These are phyloP conservation scores for Detonula confervacea DNA, from an alignment of 352 stramenopile genomes.

Conservation along the genomic window DNA sequence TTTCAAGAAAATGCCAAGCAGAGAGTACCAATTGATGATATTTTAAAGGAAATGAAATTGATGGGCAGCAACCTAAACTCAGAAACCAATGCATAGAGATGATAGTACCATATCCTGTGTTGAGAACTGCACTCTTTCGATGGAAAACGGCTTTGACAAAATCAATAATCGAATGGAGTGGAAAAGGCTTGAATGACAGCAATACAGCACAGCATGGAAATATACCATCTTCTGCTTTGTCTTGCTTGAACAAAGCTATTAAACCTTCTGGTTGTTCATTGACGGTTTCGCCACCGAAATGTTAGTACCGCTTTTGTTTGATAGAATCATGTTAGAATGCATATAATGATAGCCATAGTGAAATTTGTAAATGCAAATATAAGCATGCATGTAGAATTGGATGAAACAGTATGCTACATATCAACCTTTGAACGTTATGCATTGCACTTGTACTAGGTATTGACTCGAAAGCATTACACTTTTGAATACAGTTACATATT, in stretches of 20 bases:
- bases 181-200: constrained; percentile 35
- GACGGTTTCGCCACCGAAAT: background rate
- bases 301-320: no score
- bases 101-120: background rate
- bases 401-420: no score
- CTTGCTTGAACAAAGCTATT: constrained; percentile 28
- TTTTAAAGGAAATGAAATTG: constrained; percentile 43
- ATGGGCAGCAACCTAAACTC: constrained; percentile 4
- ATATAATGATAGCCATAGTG: background rate
- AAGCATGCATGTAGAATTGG: no score
- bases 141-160: background rate
- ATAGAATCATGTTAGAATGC: no score
- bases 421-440: no score
- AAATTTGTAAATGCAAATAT: no score
- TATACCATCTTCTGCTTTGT: constrained; percentile 1
- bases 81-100: background rate
- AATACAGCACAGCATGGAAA: constrained; percentile 15
- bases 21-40: constrained; percentile 61
- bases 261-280: background rate
- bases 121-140: background rate
- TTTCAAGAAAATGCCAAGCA: constrained; percentile 75
- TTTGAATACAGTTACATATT: no score
- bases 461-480: no score
- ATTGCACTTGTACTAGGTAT: no score
- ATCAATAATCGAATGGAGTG: background rate